A percentile compares a stretch with the other conserved stretches of the same genome.
Conservation (phyloP, 148 eudicot species). For the Nepenthes mirabilis region DNA sequence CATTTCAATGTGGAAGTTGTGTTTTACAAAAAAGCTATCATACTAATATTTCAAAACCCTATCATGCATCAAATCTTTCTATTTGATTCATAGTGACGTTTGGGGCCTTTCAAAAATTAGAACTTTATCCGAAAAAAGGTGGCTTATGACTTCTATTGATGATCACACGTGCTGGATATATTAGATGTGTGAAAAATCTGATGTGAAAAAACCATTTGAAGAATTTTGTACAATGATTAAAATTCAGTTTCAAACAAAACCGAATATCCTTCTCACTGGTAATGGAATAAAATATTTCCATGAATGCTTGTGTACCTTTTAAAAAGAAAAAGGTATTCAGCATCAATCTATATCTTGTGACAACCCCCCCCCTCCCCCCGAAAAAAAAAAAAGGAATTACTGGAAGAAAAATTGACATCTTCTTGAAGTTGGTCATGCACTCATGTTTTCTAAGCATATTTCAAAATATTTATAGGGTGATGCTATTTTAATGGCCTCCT, state of each 20-base stretch:
- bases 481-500: not conserved
- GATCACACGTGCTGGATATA: not conserved
- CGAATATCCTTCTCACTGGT: not conserved
- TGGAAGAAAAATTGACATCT: not conserved
- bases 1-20: slow-evolving; percentile 3
- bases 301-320: not conserved
- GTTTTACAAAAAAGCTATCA: not conserved
- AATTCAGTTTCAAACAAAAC: slow-evolving; percentile 4
- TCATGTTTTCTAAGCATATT: not conserved
- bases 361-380: not conserved
- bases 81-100: not conserved
- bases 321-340: not conserved
- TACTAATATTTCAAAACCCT: not conserved
- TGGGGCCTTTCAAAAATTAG: not conserved
- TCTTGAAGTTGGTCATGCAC: not conserved
- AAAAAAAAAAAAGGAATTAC: not conserved
- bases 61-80: not conserved
- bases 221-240: not conserved
- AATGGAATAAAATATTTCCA: slow-evolving; percentile 8
- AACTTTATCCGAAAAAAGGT: not conserved
- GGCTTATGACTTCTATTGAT: not conserved
- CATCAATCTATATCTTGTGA: not conserved
- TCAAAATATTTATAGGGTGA: slow-evolving; percentile 1
- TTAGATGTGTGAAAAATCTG: not conserved
- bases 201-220: not conserved